A percentile compares a stretch with the other conserved stretches of the same genome.
Conservation (phyloP, 2,329 filamentous ascomycete species). For the Ambrosiella beaveri region DNA sequence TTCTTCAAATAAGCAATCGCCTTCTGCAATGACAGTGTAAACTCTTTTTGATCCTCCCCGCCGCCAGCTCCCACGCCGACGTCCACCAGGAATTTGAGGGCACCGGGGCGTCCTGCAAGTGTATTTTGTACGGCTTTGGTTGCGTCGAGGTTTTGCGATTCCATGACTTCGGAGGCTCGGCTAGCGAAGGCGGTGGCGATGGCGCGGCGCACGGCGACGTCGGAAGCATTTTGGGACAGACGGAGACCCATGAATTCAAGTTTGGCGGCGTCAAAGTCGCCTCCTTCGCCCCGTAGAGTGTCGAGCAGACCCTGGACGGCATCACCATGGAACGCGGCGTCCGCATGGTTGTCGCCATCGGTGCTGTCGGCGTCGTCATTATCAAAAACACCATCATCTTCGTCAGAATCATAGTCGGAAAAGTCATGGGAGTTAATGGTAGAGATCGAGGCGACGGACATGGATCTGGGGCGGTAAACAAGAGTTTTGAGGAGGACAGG, state of each 20-base stretch:
- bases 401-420: constrained; percentile 45
- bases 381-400: constrained; percentile 21
- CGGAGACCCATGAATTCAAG: constrained; percentile 89
- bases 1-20: constrained; percentile 54
- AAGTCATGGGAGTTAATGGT: constrained; percentile 32
- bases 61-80: constrained; percentile 48
- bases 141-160: constrained; percentile 36
- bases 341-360: constrained; percentile 48
- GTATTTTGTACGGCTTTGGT: constrained; percentile 46
- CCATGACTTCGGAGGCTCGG: constrained; percentile 53
- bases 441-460: constrained; percentile 38
- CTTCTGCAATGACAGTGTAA: constrained; percentile 64
- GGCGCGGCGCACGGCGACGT: constrained; percentile 71
- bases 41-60: constrained; percentile 65
- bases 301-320: constrained; percentile 77
- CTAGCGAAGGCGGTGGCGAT: constrained; percentile 75
- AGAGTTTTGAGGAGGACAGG: constrained; percentile 37
- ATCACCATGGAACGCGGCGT: constrained; percentile 60
- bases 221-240: constrained; percentile 77
- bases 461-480: constrained; percentile 34
- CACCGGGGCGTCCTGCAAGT: constrained; percentile 36
- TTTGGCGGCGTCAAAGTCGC: constrained; percentile 66
- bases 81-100: constrained; percentile 38
- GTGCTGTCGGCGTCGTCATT: constrained; percentile 54
- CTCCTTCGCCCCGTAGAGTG: constrained; percentile 55